Conservation (phyloP, 768 basidiomycete species). For the Suillus plorans region DNA sequence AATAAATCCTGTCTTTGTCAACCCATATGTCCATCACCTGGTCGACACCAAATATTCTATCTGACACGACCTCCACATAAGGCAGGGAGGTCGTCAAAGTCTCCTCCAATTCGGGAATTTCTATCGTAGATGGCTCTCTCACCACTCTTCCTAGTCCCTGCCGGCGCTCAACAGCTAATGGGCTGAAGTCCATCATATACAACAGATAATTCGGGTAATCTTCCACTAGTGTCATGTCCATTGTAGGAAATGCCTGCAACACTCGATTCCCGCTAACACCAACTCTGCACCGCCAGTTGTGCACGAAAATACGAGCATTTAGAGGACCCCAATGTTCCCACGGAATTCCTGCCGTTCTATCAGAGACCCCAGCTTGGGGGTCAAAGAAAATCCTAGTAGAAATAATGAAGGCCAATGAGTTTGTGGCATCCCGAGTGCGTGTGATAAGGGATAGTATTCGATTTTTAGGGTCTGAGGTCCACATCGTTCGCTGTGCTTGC, state of each 20-base stretch:
- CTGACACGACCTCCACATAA: constrained; percentile 6
- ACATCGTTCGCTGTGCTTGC: constrained; percentile 1
- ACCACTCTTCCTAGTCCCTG: constrained; percentile 3
- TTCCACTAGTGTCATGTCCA: background rate
- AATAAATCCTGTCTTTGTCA: constrained; percentile 1
- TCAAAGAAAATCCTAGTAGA: constrained; percentile 1
- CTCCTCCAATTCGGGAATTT: background rate
- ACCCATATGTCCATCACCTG: background rate
- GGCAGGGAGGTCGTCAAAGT: constrained; percentile 5
- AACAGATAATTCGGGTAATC: background rate
- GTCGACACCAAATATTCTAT: background rate
- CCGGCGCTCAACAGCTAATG: background rate
- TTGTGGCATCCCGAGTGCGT: background rate
- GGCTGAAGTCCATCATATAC: constrained; percentile 7
- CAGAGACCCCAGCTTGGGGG: background rate
- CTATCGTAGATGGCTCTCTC: background rate
- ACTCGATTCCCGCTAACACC: constrained; percentile 8
- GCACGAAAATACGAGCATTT: background rate
- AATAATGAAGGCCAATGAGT: background rate
- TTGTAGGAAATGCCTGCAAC: background rate
- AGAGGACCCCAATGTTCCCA: constrained; percentile 6
- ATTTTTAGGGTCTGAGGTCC: constrained; percentile 2
- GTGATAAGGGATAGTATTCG: background rate
- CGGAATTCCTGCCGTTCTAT: background rate
- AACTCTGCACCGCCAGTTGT: background rate